phyloP scores from a whole-genome alignment of 2,329 filamentous ascomycete species.

The Pseudogymnoascus sp. region DNA sequence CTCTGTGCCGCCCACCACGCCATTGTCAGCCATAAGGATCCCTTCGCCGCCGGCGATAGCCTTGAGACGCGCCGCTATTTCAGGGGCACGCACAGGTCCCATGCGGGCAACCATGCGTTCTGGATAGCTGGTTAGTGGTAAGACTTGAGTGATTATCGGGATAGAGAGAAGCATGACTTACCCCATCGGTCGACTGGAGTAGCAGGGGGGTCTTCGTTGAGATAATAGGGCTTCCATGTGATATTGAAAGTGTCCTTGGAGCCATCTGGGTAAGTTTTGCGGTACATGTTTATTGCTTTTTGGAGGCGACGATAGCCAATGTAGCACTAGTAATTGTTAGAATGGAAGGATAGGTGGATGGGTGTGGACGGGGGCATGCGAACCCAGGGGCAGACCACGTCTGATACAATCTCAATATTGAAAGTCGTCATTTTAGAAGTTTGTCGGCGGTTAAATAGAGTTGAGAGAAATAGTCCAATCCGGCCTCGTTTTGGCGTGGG shows the following conservation, averaged over 20 bases:
- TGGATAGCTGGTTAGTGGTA: background rate
- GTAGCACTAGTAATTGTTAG: conserved; percentile 46
- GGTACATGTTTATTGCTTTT: conserved; percentile 61
- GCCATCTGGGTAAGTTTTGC: conserved; percentile 47
- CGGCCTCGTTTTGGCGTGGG: background rate
- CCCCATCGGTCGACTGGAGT: background rate
- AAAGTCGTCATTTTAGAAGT: conserved; percentile 58
- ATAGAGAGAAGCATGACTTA: background rate
- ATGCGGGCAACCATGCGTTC: background rate
- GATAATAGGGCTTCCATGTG: conserved; percentile 72
- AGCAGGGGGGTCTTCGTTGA: conserved; percentile 40
- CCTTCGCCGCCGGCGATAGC: background rate
- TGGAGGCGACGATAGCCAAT: conserved; percentile 70
- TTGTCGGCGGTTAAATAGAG: background rate
- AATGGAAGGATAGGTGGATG: background rate
- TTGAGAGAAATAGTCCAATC: background rate
- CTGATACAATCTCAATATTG: conserved; percentile 70
- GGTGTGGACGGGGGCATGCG: background rate
- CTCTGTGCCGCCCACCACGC: background rate
- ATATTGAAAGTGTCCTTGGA: conserved; percentile 63
- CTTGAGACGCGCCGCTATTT: background rate
- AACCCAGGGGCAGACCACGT: conserved; percentile 65
- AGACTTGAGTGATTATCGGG: background rate
- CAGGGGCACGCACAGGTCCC: background rate
- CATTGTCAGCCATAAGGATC: background rate